Evolutionary conservation across 805 yeast genomes (phyloP), one percentile per base, ranked within the genome.

Genomic region (Tetrapisispora pingtungensis): DNA sequence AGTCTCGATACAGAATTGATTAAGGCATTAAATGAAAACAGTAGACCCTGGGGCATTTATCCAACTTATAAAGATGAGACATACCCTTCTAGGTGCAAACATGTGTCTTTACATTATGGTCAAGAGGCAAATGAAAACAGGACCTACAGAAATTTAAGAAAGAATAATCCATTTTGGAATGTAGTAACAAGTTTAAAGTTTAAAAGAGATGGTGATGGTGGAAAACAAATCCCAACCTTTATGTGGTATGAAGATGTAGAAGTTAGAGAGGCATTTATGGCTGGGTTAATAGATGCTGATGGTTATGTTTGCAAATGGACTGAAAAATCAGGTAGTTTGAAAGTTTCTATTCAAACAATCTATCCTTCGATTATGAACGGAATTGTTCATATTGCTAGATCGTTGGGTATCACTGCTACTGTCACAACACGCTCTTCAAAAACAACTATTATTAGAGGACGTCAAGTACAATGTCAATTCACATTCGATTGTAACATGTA

Each of bases 251-350:
- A 70, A 41, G 54, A 62, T 28, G 46, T 69, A 28, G 59, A 53
- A n/a, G 68, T 69, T 27, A 65, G 77, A 44, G 75, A 72, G 57
- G 54, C 60, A 7, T 68, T 66, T 49, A 41, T 72, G 42, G 74
- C 75, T 24, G 76, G 74, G 48, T 50, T 72, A 27, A 55, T 71
- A 46, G 75, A 70, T 46, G 53, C 71, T 10, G 59, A 63, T 46
- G 73, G 73, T 17, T 45, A 51, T 30, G 67, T 66, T 15, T 43
- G 49, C 33, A 48, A 49, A 32, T 48, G 50, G 24, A 46, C 46
- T 14, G 53, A 48, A 30, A 53, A 45, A 13, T 38, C 46, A 6
- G 52, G 49, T 20, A 43, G 47, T 35, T 47, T 43, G 36, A 49
- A 50, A 35, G 70, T 65, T 13, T 49, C 64, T 31, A 56, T 69